phyloP scores from a whole-genome alignment of 176 grass and related monocot genomes.

The Melocanna baccifera region DNA sequence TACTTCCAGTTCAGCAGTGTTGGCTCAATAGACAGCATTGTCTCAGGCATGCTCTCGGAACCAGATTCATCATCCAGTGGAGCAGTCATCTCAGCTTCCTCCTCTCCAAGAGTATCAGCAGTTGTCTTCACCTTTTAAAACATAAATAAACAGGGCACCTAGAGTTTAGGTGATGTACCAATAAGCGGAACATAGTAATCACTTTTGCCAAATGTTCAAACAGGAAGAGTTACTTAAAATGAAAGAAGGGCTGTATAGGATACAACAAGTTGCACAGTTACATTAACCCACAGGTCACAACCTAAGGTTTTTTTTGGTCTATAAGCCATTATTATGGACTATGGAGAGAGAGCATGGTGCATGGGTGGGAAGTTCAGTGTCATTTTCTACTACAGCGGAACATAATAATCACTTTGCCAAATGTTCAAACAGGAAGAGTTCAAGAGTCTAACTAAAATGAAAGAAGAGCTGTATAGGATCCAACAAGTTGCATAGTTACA shows the following conservation, averaged over 20 bases:
- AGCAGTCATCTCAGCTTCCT: constrained; percentile 33
- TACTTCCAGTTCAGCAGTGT: constrained; percentile 48
- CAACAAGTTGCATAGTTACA: not conserved
- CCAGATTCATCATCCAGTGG: constrained; percentile 35
- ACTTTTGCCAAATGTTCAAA: not conserved
- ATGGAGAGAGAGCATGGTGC: not conserved
- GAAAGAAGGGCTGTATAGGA: not conserved
- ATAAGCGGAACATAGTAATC: not conserved
- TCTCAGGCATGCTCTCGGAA: constrained; percentile 20
- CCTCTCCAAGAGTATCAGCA: not conserved
- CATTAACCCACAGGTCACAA: not conserved
- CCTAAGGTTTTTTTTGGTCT: not conserved
- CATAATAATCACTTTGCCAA: not conserved
- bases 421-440: not conserved
- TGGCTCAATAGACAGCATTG: constrained; percentile 46
- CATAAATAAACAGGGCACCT: not conserved
- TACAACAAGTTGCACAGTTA: not conserved
- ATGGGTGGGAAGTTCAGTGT: not conserved
- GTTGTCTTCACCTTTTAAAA: constrained; percentile 34
- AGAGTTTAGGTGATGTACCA: not conserved
- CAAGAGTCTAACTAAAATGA: not conserved
- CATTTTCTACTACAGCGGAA: not conserved
- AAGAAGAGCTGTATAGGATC: not conserved
- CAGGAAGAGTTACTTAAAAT: not conserved
- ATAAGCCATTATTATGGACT: not conserved